Evolutionary conservation across 208 protist genomes (phyloP).

Genomic region (Crithidia sp.): DNA sequence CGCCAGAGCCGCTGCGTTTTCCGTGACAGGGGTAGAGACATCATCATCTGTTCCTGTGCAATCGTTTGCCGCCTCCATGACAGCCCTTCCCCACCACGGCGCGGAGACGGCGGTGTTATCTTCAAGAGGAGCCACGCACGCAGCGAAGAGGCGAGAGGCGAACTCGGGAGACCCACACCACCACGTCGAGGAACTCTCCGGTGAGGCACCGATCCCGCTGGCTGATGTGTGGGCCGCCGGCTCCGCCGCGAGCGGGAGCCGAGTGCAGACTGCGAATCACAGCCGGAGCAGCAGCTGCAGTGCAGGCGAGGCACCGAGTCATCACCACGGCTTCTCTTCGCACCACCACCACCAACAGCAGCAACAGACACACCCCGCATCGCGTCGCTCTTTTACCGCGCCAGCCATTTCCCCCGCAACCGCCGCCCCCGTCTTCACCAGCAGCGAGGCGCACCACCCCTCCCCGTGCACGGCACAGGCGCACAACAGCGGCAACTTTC

Average conservation of each 20-base stretch:
- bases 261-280: not conserved
- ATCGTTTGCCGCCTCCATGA: conserved; percentile 2
- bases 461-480: not conserved
- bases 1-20: not conserved
- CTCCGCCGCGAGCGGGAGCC: not conserved
- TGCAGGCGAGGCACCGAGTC: not conserved
- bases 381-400: not conserved
- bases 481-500: conserved; percentile 17
- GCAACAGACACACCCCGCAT: too few species aligned
- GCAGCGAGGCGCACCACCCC: conserved; percentile 6
- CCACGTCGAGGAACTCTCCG: too few species aligned
- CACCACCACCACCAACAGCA: not conserved
- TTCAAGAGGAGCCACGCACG: too few species aligned
- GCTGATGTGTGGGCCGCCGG: conserved; percentile 9
- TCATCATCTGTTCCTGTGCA: not conserved
- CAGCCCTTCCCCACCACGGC: not conserved
- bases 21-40: too few species aligned
- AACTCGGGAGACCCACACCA: too few species aligned
- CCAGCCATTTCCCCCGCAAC: not conserved
- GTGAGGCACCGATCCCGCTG: not conserved
- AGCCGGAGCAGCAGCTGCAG: conserved; percentile 15
- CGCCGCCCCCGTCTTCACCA: conserved; percentile 14
- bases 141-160: not conserved
- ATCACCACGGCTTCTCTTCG: not conserved
- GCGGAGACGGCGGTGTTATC: not conserved